These are phyloP conservation scores for Trichoderma koningiopsis DNA, from an alignment of 2,329 filamentous ascomycete species.

Conservation along the genomic window DNA sequence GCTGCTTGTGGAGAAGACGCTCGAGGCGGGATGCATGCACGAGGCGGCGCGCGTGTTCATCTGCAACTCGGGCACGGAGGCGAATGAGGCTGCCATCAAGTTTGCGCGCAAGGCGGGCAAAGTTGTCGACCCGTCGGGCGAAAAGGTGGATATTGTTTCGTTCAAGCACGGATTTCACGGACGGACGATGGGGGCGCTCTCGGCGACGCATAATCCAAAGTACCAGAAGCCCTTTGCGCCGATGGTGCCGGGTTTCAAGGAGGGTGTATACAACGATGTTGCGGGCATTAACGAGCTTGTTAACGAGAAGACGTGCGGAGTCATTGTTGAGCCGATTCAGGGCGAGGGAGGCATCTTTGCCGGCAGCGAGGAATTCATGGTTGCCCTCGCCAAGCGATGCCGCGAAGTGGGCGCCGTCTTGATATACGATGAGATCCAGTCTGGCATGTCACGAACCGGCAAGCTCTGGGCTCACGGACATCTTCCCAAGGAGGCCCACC, in stretches of 20 bases:
- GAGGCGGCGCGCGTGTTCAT: slow-evolving; percentile 81
- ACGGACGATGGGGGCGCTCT: slow-evolving; percentile 90
- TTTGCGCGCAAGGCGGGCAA: slow-evolving; percentile 93
- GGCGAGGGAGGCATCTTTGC: slow-evolving; percentile 92
- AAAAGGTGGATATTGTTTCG: slow-evolving; percentile 83
- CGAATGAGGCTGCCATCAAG: slow-evolving; percentile 97
- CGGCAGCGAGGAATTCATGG: slow-evolving; percentile 79
- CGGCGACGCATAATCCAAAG: slow-evolving; percentile 96
- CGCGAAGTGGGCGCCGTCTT: slow-evolving; percentile 85
- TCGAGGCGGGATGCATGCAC: slow-evolving; percentile 78
- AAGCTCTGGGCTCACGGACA: slow-evolving; percentile 83
- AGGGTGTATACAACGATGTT: slow-evolving; percentile 84
- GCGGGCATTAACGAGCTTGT: slow-evolving; percentile 71
- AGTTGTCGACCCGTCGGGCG: slow-evolving; percentile 67
- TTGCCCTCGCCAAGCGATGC: slow-evolving; percentile 80
- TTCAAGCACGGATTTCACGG: slow-evolving; percentile 95
- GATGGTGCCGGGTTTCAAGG: slow-evolving; percentile 91
- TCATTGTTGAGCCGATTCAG: slow-evolving; percentile 96
- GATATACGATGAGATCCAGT: slow-evolving; percentile 97
- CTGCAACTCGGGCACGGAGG: slow-evolving; percentile 95
- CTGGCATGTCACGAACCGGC: slow-evolving; percentile 85
- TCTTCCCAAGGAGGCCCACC: slow-evolving; percentile 78
- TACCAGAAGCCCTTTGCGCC: slow-evolving; percentile 94
- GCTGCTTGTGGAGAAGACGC: slow-evolving; percentile 78
- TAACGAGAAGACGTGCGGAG: slow-evolving; percentile 84